Evolutionary conservation across 1,284 basidiomycete species (phyloP).

Genomic region (Meripilus lineatus): DNA sequence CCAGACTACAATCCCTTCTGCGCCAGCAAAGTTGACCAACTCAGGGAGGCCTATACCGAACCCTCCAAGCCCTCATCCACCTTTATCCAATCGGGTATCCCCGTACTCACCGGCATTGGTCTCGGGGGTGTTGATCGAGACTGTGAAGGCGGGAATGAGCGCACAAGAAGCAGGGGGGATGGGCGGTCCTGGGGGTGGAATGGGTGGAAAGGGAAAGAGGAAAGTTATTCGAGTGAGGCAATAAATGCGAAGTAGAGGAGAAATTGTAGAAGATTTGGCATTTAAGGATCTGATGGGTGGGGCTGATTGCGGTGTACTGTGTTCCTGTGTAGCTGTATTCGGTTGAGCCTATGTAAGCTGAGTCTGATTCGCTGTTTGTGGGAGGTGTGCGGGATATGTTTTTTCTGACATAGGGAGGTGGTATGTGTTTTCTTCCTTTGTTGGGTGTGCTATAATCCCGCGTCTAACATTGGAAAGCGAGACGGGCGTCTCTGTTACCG

Average conservation of each 20-base stretch:
- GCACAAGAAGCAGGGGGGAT: constrained; percentile 42
- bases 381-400: too few relatives aligned
- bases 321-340: neutral
- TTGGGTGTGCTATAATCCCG: too few relatives aligned
- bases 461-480: too few relatives aligned
- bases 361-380: too few relatives aligned
- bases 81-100: constrained; percentile 50
- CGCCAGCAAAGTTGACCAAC: constrained; percentile 29
- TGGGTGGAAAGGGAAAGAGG: constrained; percentile 57
- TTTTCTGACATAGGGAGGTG: too few relatives aligned
- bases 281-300: neutral
- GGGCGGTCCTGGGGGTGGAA: constrained; percentile 33
- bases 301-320: neutral
- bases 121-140: constrained; percentile 68
- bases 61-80: constrained; percentile 52
- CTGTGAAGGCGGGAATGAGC: constrained; percentile 76
- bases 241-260: constrained; percentile 12
- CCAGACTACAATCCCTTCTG: constrained; percentile 15
- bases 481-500: too few relatives aligned
- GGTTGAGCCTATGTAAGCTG: neutral
- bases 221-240: constrained; percentile 77
- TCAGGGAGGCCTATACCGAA: constrained; percentile 37
- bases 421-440: too few relatives aligned
- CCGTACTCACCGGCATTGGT: constrained; percentile 68
- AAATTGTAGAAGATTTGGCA: neutral